Base-by-base conservation (phyloP, 2,329 filamentous ascomycete species). In the Exophiala sp. region DNA sequence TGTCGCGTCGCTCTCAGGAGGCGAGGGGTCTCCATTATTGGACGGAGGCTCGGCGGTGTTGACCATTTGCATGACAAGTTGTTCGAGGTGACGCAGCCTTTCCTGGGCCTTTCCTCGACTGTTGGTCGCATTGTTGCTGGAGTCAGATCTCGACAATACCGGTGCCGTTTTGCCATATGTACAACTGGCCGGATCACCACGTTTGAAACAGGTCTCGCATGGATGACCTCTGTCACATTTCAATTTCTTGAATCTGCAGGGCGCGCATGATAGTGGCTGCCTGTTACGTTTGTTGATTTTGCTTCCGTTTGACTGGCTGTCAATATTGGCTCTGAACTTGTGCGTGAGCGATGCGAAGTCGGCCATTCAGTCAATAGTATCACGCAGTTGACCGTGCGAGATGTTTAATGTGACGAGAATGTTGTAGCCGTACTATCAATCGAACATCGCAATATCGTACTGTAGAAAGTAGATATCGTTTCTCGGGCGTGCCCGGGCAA, bases 201-300 rank as follows among this genome's bases (percentile, higher is more conserved):
- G 86, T 75, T 95, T 95, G 55, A 89, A 45, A 47, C 65, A 67
- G 24, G 64, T 73, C 46, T 75, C 70, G 59, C 72, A 75, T 2
- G 72, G 72, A 39, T 60, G 11, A 63, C 64, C 59, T 66, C 70
- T 63, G 66, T 68, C 42, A 52, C 72, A 75, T 64, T 72, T 75
- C 51, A 75, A 71, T 53, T 74, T 75, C 43, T 72, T 69, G 12
- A 67, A 64, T 29, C 72, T 67, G 62, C 72, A 75, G n/a, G 61
- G 60, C 14, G 57, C 55, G 45, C 66, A 68, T 21, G 66, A 96
- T 40, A 97, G 78, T 44, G 92, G 92, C 12, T 96, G 87, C 57
- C 92, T 81, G 67, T 96, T 96, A 68, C 92, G 84, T 76, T 94
- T 95, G 62, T 90, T 86, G 56, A 96, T 87, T 44, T 61, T 62